These are phyloP conservation scores for Phoenix roebelenii DNA, from an alignment of 176 grass and related monocot species.

Conservation along the genomic window DNA sequence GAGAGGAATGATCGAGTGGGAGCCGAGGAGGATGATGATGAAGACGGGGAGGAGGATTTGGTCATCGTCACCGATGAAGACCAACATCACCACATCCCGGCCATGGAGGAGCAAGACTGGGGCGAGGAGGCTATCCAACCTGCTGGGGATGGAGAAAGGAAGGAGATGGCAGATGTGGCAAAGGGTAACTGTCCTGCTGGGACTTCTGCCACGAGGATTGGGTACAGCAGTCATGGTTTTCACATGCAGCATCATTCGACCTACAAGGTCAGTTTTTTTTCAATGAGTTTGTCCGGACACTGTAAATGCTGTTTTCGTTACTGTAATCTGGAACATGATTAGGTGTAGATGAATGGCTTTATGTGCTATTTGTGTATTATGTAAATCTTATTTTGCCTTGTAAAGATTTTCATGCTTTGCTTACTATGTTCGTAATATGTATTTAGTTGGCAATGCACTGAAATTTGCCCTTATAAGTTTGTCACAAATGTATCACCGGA, in stretches of 20 bases:
- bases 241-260: slow-evolving; percentile 80
- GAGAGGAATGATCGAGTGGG: slow-evolving; percentile 18
- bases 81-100: slow-evolving; percentile 45
- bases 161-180: slow-evolving; percentile 41
- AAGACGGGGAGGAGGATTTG: slow-evolving; percentile 63
- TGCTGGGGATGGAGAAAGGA: slow-evolving; percentile 48
- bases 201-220: slow-evolving; percentile 33
- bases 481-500: too few relatives aligned
- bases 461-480: too few relatives aligned
- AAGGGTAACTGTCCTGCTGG: slow-evolving; percentile 3
- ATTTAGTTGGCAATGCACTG: too few relatives aligned
- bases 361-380: too few relatives aligned
- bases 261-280: slow-evolving; percentile 85
- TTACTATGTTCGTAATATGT: too few relatives aligned
- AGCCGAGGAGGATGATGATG: slow-evolving; percentile 63
- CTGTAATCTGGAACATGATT: too few relatives aligned
- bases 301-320: too few relatives aligned
- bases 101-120: slow-evolving; percentile 81
- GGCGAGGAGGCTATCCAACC: slow-evolving; percentile 41
- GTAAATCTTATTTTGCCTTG: too few relatives aligned
- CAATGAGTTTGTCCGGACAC: too few relatives aligned
- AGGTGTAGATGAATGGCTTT: too few relatives aligned
- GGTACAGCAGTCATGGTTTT: slow-evolving; percentile 67
- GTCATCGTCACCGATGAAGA: slow-evolving; percentile 61
- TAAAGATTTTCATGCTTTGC: too few relatives aligned